phyloP scores from a whole-genome alignment of 83 land plant genomes.

The Diphasiastrum complanatum region DNA sequence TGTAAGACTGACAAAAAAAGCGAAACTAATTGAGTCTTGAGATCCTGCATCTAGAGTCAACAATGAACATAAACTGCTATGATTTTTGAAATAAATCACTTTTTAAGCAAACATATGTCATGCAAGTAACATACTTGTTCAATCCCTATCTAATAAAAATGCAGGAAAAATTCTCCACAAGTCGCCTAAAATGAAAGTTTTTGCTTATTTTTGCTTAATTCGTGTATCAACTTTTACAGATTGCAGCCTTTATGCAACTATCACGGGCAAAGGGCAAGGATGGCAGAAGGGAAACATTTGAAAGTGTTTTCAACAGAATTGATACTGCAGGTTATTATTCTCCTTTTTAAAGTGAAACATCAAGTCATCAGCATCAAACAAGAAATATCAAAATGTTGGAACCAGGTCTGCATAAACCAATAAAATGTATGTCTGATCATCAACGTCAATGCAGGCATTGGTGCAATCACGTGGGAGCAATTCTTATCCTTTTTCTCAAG shows the following conservation, averaged over 20 bases:
- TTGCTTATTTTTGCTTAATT: neutral
- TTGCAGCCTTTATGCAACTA: slow-evolving; percentile 42
- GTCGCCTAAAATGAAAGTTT: too few species aligned
- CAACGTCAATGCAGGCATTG: slow-evolving; percentile 23
- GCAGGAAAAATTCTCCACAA: too few species aligned
- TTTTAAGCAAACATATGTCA: too few species aligned
- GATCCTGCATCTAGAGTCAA: too few species aligned
- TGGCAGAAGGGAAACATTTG: slow-evolving; percentile 38
- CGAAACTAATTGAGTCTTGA: too few species aligned
- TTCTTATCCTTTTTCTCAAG: slow-evolving; percentile 38
- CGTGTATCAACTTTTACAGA: slow-evolving; percentile 11
- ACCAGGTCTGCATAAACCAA: neutral
- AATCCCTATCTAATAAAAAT: too few species aligned
- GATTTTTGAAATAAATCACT: too few species aligned
- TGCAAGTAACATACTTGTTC: too few species aligned
- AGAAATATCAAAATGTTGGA: neutral
- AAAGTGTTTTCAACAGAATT: slow-evolving; percentile 39
- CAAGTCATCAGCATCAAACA: neutral
- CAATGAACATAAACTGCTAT: too few species aligned
- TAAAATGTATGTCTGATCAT: neutral
- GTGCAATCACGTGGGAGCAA: slow-evolving; percentile 41
- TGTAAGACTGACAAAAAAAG: slow-evolving; percentile 20
- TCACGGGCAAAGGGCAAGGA: slow-evolving; percentile 39
- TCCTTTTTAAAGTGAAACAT: neutral
- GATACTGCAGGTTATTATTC: slow-evolving; percentile 25